Evolutionary conservation across 2,329 filamentous ascomycete genomes (phyloP), one percentile per base, ranked within the genome.

Genomic region (Fusarium brevicatenulatum): DNA sequence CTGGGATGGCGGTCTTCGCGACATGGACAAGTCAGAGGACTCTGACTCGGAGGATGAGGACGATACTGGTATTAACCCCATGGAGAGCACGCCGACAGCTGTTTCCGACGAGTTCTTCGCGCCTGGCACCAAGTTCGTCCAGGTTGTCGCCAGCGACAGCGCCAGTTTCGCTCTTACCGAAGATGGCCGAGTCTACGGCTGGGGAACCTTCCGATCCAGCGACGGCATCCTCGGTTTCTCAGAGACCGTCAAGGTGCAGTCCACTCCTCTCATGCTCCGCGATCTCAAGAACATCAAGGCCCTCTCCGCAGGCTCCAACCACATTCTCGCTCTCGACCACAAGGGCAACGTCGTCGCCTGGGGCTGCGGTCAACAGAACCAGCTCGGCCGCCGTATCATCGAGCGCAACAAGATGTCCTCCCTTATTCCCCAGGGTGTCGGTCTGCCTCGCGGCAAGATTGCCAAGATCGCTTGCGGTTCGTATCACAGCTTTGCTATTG

Each of bases 401-500:
- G 86, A 86, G 62, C 84, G 92, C 71, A 91, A 90, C 82, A 90
- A 91, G 80, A 87, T 92, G 78, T 88, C 84, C 15, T 85, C 88
- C 9, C 85, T 92, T 32, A 82, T 86, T 16, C 90, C 89, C 37
- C 90, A 95, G 80, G 82, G 83, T 30, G 87, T 92, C 37, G 82
- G 86, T 59, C 78, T 85, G 30, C 83, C 83, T 50, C 86, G 93
- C 15, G 92, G 92, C 72, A 86, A 85, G 76, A 88, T 93, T 49
- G 73, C 74, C 56, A 81, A 84, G 75, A 79, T 85, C 54, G 88
- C 87, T 23, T 91, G 89, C 72, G 94, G 94, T 49, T 89, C 91
- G 19, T 95, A 95, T 82, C 93, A 97, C 84, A 93, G 91, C 75
- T 95, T 97, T 75, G 93, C 93, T 23, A 86, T 97, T 52, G 90